Evolutionary conservation across 352 stramenopile species (phyloP).

Genomic region (Phytophthora nicotianae): DNA sequence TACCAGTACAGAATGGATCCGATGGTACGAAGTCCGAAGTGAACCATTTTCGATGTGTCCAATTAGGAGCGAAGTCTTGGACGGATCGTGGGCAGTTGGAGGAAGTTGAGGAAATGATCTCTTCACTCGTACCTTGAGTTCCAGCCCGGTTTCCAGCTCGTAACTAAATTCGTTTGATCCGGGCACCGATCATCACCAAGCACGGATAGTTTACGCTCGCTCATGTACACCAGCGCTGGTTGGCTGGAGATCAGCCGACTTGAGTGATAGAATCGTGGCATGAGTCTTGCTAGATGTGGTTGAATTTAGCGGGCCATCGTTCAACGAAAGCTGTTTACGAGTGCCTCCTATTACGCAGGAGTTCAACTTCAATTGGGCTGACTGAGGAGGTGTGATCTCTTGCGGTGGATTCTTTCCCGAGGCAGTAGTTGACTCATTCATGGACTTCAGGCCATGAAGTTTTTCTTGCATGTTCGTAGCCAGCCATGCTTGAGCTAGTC

Average conservation of each 20-base stretch:
- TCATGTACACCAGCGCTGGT: not conserved
- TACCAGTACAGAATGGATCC: conserved; percentile 1
- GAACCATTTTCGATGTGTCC: conserved; percentile 2
- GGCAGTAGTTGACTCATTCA: too few relatives aligned
- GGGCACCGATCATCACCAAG: conserved; percentile 3
- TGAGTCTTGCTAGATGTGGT: not conserved
- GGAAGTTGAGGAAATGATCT: conserved; percentile 12
- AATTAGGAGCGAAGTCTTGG: not conserved
- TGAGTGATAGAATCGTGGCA: not conserved
- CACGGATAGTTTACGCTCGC: conserved; percentile 5
- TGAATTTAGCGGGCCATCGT: not conserved
- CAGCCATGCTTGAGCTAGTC: too few relatives aligned
- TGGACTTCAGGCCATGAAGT: too few relatives aligned
- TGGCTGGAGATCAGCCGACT: not conserved
- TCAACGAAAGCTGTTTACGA: not conserved
- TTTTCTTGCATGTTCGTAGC: too few relatives aligned
- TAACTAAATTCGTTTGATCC: too few relatives aligned
- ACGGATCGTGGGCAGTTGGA: not conserved
- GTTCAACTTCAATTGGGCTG: too few relatives aligned
- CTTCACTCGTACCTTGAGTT: not conserved
- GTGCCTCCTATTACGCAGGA: not conserved
- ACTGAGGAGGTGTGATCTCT: too few relatives aligned
- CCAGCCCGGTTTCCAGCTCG: not conserved
- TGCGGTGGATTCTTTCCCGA: too few relatives aligned
- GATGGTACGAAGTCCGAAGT: conserved; percentile 5